phyloP scores from a whole-genome alignment of 2,329 filamentous ascomycete species.

The Botrytis elliptica region DNA sequence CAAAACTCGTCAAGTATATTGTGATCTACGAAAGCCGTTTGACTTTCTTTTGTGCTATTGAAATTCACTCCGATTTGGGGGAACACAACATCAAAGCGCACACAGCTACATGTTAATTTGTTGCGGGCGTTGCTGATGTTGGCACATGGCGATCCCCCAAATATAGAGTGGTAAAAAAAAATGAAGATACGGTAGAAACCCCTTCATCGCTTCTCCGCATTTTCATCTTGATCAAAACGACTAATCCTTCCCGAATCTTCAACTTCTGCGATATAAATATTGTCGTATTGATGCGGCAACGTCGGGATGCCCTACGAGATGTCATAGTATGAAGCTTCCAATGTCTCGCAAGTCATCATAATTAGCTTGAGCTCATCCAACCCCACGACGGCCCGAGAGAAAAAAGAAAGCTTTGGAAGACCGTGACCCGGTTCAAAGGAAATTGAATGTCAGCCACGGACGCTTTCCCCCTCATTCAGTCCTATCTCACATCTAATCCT shows the following conservation, averaged over 20 bases:
- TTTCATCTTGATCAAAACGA: not conserved
- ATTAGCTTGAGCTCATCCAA: not conserved
- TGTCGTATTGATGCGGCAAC: not conserved
- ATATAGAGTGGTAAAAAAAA: not conserved
- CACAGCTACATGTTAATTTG: conserved; percentile 6
- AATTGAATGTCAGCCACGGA: not conserved
- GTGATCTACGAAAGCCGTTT: conserved; percentile 20
- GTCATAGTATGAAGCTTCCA: not conserved
- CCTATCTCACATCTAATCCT: not conserved
- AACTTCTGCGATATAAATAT: not conserved
- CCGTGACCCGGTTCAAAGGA: conserved; percentile 3
- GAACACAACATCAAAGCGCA: conserved; percentile 7
- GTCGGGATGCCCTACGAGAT: not conserved
- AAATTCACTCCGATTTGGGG: conserved; percentile 2
- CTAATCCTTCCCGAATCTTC: not conserved
- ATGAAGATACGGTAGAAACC: not conserved
- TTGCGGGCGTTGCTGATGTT: not conserved
- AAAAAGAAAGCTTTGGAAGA: not conserved
- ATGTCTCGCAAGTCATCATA: not conserved
- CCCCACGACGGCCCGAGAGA: not conserved
- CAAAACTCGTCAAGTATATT: conserved; percentile 8
- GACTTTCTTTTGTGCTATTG: not conserved
- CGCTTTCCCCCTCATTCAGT: not conserved
- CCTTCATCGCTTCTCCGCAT: not conserved
- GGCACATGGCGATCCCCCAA: conserved; percentile 4